Evolutionary conservation across 371 early-diverging fungal genomes (phyloP).

Genomic region (Mucor circinelloides): DNA sequence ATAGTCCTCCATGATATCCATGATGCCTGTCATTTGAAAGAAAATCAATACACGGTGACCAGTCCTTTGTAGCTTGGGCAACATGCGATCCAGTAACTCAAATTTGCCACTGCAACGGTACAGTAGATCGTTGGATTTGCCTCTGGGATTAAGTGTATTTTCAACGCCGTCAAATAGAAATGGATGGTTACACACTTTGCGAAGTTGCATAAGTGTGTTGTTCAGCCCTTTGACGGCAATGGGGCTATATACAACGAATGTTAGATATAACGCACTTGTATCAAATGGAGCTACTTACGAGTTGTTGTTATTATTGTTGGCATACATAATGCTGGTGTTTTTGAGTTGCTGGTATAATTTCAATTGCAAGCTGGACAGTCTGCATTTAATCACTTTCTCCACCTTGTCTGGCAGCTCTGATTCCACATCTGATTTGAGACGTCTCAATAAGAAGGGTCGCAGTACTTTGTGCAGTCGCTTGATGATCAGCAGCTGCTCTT

Average conservation of each 20-base stretch:
- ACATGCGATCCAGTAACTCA: conserved; percentile 94
- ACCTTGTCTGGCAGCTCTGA: conserved; percentile 97
- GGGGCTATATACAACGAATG: conserved; percentile 28
- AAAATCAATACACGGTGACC: conserved; percentile 97
- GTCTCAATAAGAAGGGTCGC: conserved; percentile 95
- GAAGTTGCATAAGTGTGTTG: conserved; percentile 98
- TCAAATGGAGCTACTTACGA: conserved; percentile 43
- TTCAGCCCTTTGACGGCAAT: conserved; percentile 75
- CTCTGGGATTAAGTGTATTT: conserved; percentile 66
- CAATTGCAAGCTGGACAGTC: conserved; percentile 81
- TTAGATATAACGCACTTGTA: neutral
- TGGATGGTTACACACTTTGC: conserved; percentile 99
- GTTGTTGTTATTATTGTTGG: conserved; percentile 48
- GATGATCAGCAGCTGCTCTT: conserved; percentile 96
- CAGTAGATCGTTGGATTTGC: conserved; percentile 56
- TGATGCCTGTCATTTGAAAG: conserved; percentile 98
- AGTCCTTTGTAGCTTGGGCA: conserved; percentile 87
- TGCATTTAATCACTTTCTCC: conserved; percentile 94
- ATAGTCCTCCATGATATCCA: conserved; percentile 98
- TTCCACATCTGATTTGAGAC: conserved; percentile 99
- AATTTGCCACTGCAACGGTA: conserved; percentile 96
- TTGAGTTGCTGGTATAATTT: conserved; percentile 80
- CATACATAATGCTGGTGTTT: conserved; percentile 64
- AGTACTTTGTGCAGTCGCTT: conserved; percentile 96
- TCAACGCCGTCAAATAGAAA: conserved; percentile 97